phyloP scores from a whole-genome alignment of 2,329 filamentous ascomycete genomes.

The Elsinoe ampelina region DNA sequence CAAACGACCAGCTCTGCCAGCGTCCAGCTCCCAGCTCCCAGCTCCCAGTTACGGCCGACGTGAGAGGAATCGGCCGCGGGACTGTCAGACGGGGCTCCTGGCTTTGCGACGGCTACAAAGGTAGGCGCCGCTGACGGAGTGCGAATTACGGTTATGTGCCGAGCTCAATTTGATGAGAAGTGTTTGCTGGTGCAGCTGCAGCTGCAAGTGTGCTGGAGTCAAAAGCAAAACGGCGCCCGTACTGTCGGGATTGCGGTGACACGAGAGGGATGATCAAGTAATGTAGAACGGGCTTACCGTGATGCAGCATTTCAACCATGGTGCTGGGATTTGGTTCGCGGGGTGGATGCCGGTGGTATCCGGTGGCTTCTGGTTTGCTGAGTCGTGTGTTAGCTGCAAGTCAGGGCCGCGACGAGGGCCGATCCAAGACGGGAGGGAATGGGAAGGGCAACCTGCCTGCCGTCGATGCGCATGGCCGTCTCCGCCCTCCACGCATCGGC shows the following conservation, averaged over 20 bases:
- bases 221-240: conserved; percentile 1
- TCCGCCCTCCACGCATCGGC: background rate
- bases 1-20: background rate
- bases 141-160: background rate
- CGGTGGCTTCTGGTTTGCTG: background rate
- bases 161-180: background rate
- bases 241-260: background rate
- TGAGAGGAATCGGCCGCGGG: too few species aligned
- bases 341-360: background rate
- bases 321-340: background rate
- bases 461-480: background rate
- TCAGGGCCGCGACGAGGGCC: background rate
- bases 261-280: background rate
- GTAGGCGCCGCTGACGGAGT: background rate
- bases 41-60: too few species aligned
- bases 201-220: background rate
- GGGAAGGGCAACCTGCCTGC: background rate
- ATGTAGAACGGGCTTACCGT: background rate
- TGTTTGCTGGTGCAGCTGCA: background rate
- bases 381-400: background rate
- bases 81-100: too few species aligned
- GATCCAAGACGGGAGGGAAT: background rate
- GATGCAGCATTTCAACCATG: background rate
- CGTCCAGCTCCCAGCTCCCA: too few species aligned
- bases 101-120: background rate